A percentile compares a stretch with the other conserved stretches of the same genome.
These are phyloP conservation scores for Boletus insuetus DNA, from an alignment of 768 basidiomycete genomes.

Conservation along the genomic window DNA sequence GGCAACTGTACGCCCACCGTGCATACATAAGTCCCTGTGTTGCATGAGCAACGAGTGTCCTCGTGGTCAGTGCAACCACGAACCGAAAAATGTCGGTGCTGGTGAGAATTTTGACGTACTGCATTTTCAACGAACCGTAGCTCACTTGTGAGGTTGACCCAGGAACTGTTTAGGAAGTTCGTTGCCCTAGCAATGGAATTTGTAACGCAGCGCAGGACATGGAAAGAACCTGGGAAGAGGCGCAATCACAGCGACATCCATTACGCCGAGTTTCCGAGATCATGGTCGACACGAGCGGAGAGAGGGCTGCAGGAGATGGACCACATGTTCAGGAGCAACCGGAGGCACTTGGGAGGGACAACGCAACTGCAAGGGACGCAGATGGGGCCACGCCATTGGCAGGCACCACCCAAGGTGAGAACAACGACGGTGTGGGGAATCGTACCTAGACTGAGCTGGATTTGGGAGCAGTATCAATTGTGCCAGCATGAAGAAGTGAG, in stretches of 20 bases:
- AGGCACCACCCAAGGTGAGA: constrained; percentile 20
- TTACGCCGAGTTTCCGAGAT: constrained; percentile 21
- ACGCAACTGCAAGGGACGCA: constrained; percentile 6
- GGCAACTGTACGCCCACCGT: constrained; percentile 5
- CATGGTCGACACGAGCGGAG: constrained; percentile 28
- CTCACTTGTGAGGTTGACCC: constrained; percentile 15
- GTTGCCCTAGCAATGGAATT: constrained; percentile 23
- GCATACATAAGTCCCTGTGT: constrained; percentile 25
- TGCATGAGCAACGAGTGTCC: constrained; percentile 14
- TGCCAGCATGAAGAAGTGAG: constrained; percentile 12
- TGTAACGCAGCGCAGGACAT: constrained; percentile 17
- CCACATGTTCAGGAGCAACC: constrained; percentile 17
- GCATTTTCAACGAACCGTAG: constrained; percentile 3
- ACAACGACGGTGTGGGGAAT: background rate
- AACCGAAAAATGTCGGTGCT: constrained; percentile 28
- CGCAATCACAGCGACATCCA: constrained; percentile 12
- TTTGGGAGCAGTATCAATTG: constrained; percentile 8
- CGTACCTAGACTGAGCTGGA: constrained; percentile 6
- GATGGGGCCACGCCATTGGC: constrained; percentile 7
- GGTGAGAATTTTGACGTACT: constrained; percentile 22
- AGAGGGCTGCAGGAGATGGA: constrained; percentile 27
- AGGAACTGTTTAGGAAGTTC: constrained; percentile 25
- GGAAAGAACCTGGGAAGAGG: constrained; percentile 14
- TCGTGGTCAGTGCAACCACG: constrained; percentile 26
- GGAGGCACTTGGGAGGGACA: constrained; percentile 3